Evolutionary conservation across 2,329 filamentous ascomycete genomes (phyloP).

Genomic region (Nemania diffusa): DNA sequence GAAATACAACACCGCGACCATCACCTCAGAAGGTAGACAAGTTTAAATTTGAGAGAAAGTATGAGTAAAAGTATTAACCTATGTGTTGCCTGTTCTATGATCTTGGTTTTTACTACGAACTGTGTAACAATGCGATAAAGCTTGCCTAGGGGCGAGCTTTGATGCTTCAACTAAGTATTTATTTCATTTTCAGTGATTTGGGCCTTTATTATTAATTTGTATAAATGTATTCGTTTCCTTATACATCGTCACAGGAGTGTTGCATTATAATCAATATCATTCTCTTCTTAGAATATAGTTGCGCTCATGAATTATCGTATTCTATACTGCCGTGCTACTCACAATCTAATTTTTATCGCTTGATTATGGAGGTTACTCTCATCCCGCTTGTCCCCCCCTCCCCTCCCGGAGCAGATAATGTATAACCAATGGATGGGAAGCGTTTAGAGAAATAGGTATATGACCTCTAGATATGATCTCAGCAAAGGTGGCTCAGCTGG

Average conservation of each 20-base stretch:
- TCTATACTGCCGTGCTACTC: not conserved
- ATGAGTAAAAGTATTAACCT: no score
- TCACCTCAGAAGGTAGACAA: no score
- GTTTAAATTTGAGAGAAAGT: no score
- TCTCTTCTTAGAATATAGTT: not conserved
- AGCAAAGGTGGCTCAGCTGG: conserved; percentile 7
- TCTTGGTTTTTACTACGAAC: not conserved
- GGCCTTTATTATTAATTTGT: not conserved
- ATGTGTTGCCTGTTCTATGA: not conserved
- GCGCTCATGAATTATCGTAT: not conserved
- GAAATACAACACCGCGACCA: not conserved
- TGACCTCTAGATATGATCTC: conserved; percentile 4
- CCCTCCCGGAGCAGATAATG: not conserved
- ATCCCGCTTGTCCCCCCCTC: not conserved
- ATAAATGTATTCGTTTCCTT: not conserved
- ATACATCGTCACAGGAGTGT: not conserved
- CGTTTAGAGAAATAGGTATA: conserved; percentile 3
- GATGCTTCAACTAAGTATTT: not conserved
- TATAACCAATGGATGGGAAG: not conserved
- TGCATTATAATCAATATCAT: not conserved
- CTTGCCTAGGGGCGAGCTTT: not conserved
- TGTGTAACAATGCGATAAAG: not conserved
- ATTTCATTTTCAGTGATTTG: not conserved
- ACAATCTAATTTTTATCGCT: not conserved
- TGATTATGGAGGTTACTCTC: not conserved